These are phyloP conservation scores for Aspergillus flavus DNA, from an alignment of 2,329 filamentous ascomycete species.

Conservation along the genomic window DNA sequence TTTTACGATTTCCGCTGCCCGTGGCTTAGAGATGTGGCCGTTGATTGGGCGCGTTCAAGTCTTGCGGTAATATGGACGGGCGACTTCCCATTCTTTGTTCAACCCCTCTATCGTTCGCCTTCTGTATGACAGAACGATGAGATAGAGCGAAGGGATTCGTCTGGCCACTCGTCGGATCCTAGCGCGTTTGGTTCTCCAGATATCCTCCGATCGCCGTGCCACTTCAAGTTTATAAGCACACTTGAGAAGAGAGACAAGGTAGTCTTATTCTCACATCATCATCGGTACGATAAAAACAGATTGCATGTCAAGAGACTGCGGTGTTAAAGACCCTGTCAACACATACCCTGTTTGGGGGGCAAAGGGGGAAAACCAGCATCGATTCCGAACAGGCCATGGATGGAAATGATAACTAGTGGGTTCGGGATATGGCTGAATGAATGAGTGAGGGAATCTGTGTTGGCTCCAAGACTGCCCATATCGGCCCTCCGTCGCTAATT, in stretches of 20 bases:
- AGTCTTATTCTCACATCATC: background rate
- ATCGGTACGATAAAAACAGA: background rate
- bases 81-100: background rate
- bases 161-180: background rate
- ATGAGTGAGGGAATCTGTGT: background rate
- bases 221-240: background rate
- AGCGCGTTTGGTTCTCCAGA: background rate
- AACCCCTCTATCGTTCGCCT: background rate
- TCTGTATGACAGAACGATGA: background rate
- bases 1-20: background rate
- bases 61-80: background rate
- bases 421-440: background rate
- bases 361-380: background rate
- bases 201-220: background rate
- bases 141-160: background rate
- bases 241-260: background rate
- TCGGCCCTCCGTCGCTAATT: background rate
- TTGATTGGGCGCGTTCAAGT: background rate
- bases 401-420: background rate
- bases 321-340: background rate
- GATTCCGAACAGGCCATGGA: background rate
- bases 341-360: too few species aligned
- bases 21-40: background rate
- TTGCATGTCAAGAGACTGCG: background rate
- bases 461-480: background rate